Evolutionary conservation across 129 eudicot species (phyloP).

Genomic region (Rutidosis leptorrhynchoides): DNA sequence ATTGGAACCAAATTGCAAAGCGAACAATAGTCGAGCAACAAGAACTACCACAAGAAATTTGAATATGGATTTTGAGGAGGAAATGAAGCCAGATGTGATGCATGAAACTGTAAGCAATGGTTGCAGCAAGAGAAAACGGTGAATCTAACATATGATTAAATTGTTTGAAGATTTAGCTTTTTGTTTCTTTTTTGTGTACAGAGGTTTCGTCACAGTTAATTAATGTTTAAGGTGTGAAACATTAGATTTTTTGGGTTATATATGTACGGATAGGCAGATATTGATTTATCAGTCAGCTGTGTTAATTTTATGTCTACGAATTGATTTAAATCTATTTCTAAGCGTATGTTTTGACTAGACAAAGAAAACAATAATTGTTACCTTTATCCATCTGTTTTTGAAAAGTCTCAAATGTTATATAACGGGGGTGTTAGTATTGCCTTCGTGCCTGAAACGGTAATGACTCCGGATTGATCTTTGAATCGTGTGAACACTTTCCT

Average conservation of each 20-base stretch:
- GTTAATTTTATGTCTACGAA: too few relatives aligned
- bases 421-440: too few relatives aligned
- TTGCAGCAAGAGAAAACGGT: background rate
- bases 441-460: too few relatives aligned
- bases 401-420: too few relatives aligned
- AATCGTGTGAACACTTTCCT: too few relatives aligned
- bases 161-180: constrained; percentile 17
- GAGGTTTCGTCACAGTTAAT: background rate
- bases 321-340: too few relatives aligned
- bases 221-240: background rate
- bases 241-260: constrained; percentile 11
- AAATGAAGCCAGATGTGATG: background rate
- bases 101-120: constrained; percentile 3
- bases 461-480: too few relatives aligned
- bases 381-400: background rate
- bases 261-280: constrained; percentile 12
- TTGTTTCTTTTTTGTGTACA: constrained; percentile 9
- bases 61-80: background rate
- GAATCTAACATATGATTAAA: background rate
- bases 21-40: background rate
- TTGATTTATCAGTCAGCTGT: constrained; percentile 5
- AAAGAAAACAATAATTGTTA: background rate
- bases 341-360: too few relatives aligned
- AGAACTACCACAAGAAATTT: background rate
- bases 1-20: constrained; percentile 12